Conservation (phyloP, 1,139 yeast species). For the Geotrichum reessii region DNA sequence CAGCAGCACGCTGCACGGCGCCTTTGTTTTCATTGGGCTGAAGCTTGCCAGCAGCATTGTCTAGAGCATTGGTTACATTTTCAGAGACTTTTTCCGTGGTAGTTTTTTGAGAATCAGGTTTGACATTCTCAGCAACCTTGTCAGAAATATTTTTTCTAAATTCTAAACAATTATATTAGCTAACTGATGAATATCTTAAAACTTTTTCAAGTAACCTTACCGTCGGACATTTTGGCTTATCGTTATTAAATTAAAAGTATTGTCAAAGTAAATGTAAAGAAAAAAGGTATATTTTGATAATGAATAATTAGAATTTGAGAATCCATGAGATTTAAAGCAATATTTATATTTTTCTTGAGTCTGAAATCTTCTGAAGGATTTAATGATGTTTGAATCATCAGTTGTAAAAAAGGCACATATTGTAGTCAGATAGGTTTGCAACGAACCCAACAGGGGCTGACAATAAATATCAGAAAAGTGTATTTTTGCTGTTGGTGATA, state of each 20-base stretch:
- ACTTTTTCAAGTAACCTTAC: slow-evolving; percentile 1
- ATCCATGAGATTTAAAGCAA: neutral
- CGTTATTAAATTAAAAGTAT: neutral
- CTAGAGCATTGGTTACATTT: slow-evolving; percentile 56
- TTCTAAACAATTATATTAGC: slow-evolving; percentile 25
- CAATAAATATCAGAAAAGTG: neutral
- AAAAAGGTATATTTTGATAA: neutral
- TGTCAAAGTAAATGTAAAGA: neutral
- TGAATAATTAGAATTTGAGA: neutral
- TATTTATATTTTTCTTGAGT: neutral
- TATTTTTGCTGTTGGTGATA: too few species aligned
- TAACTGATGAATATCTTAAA: neutral
- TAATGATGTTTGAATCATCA: neutral
- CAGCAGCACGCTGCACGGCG: slow-evolving; percentile 59
- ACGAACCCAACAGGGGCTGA: neutral
- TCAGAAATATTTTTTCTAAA: slow-evolving; percentile 73
- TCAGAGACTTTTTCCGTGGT: slow-evolving; percentile 66
- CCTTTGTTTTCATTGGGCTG: slow-evolving; percentile 67
- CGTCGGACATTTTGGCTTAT: slow-evolving; percentile 24
- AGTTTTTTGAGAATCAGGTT: slow-evolving; percentile 69
- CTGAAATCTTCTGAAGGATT: neutral
- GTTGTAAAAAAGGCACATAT: neutral
- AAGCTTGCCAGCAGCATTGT: slow-evolving; percentile 53
- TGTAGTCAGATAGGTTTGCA: neutral
- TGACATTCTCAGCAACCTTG: slow-evolving; percentile 59